Evolutionary conservation across 2,329 filamentous ascomycete species (phyloP), one percentile per base, ranked within the genome.

Genomic region (Paracamarosporium sp.): DNA sequence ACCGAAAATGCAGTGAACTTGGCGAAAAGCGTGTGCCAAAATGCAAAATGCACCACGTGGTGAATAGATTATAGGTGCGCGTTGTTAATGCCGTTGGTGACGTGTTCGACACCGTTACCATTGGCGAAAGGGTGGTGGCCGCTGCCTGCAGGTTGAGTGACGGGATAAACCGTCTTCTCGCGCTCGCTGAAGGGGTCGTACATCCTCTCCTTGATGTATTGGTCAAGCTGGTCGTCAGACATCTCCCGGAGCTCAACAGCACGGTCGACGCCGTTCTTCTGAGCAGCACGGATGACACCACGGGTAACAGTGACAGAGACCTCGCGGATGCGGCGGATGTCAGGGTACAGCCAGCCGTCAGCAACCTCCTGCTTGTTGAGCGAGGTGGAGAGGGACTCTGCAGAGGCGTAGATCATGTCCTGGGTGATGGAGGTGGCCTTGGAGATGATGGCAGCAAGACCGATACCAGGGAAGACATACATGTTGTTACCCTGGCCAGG

Each of bases 381-480:
- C 31, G 90, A 88, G 57, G 87, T 88, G 15, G 92, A 86, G 20
- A 98, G 86, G 4, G 92, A 90, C 38, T 90, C 89, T 27, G 92
- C 95, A 30, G 93, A 94, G 48, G 91, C 93, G 81, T 98, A 98
- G 73, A 99, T 93, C 95, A 99, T 99, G 78, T 90, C 87, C 76
- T 97, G 92, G 5, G 94, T 98, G 66, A 98, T 85, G 68, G 88
- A 88, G 64, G 91, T 88, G 12, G 93, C 86, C 83, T 97, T 96
- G 80, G 90, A 89, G 47, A 98, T 86, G 73, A 98, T 97, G 64
- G 94, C 91, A 60, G 93, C 95, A 28, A 98, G 88, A 56, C 95
- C 95, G 58, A 98, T 90, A 71, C 94, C 95, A 0, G 95, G 95
- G 88, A 99, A 99, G 60, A 99, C 91, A 76, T 97, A 97, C 82